Evolutionary conservation across 495 filamentous ascomycete species (phyloP).

Genomic region (Penicillium pulvis): DNA sequence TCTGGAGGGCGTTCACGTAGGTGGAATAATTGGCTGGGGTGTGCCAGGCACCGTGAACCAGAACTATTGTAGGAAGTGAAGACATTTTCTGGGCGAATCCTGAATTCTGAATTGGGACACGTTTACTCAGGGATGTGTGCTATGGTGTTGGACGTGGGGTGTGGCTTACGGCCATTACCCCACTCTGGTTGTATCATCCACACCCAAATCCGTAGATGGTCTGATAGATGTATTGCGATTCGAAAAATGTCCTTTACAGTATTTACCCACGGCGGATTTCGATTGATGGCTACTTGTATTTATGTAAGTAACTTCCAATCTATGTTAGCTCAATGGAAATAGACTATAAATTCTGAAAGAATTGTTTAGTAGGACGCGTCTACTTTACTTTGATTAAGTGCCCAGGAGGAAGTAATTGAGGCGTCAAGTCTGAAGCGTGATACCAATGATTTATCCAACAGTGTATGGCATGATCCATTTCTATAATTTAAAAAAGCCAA

Average conservation of each 20-base stretch:
- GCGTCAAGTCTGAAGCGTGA: neutral
- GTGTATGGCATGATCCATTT: neutral
- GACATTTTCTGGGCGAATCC: conserved; percentile 1
- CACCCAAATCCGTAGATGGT: no score
- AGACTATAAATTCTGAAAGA: neutral
- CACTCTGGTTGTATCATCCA: no score
- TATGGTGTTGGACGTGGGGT: no score
- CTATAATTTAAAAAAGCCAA: neutral
- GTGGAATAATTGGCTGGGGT: conserved; percentile 37
- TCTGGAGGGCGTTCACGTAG: conserved; percentile 34
- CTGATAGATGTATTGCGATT: no score
- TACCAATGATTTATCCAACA: neutral
- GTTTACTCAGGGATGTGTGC: no score
- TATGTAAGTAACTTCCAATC: no score
- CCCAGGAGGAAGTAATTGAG: neutral
- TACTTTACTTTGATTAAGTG: neutral
- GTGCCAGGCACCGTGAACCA: conserved; percentile 50
- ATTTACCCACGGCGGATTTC: no score
- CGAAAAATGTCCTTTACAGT: neutral
- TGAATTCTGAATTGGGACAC: no score
- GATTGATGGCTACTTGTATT: no score
- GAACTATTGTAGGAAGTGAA: conserved; percentile 33
- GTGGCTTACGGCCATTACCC: no score
- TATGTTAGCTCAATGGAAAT: no score
- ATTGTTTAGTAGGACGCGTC: neutral